Percentiles rank a stretch among this genome's conserved stretches.
phyloP scores from a whole-genome alignment of 805 yeast genomes.

The Metschnikowia proteae region DNA sequence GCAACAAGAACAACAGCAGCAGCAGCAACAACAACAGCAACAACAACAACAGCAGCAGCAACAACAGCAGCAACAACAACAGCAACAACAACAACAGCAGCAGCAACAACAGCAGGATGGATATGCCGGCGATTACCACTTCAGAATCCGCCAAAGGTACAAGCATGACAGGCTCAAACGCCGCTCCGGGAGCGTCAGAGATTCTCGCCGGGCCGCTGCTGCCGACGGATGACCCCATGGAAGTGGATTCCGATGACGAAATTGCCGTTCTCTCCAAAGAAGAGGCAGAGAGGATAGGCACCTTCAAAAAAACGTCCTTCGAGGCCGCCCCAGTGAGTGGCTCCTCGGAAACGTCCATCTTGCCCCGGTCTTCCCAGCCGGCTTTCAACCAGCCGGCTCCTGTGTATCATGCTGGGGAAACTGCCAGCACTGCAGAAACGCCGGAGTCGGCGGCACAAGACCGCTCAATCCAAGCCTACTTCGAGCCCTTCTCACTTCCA shows the following conservation, averaged over 20 bases:
- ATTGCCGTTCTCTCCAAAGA: slow-evolving; percentile 27
- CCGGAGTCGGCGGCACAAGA: slow-evolving; percentile 2
- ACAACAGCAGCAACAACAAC: no score
- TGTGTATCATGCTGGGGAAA: slow-evolving; percentile 23
- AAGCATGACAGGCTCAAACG: not conserved
- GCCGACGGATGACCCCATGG: slow-evolving; percentile 1
- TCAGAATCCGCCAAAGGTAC: no score
- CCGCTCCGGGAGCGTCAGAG: not conserved
- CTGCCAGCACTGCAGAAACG: not conserved
- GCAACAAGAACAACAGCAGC: no score
- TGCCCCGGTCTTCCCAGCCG: not conserved
- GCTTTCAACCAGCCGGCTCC: slow-evolving; percentile 28
- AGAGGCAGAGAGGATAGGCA: slow-evolving; percentile 25
- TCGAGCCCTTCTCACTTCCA: slow-evolving; percentile 8
- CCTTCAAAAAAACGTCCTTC: slow-evolving; percentile 25
- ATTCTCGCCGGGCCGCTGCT: not conserved
- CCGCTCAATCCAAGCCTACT: slow-evolving; percentile 7
- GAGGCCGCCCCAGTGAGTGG: not conserved
- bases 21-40: no score
- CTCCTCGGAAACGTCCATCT: not conserved
- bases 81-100: no score
- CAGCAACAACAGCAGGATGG: no score
- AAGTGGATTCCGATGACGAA: slow-evolving; percentile 22
- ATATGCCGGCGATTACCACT: no score
- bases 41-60: no score